Conservation (phyloP, 1,284 basidiomycete species). For the Singerocomus rubriflavus region DNA sequence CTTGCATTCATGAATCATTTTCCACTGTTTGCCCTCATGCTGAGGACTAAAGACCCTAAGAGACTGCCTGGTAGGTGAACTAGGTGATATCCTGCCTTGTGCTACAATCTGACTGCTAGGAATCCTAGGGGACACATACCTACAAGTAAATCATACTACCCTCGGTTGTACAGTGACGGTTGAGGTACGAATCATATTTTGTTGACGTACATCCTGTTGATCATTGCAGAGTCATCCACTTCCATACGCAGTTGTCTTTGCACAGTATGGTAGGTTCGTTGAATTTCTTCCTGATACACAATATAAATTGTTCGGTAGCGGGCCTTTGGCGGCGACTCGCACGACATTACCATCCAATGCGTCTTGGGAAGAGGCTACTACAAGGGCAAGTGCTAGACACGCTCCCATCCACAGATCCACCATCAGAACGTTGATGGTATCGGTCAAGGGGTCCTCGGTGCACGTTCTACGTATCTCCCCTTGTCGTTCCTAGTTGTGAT, state of each 20-base stretch:
- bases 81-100: neutral
- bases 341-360: slow-evolving; percentile 32
- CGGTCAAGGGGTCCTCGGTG: slow-evolving; percentile 14
- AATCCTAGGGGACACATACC: slow-evolving; percentile 34
- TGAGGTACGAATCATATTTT: slow-evolving; percentile 16
- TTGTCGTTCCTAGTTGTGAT: slow-evolving; percentile 16
- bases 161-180: slow-evolving; percentile 20
- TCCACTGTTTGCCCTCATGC: slow-evolving; percentile 84
- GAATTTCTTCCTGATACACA: neutral
- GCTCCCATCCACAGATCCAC: slow-evolving; percentile 23
- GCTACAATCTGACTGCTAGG: neutral
- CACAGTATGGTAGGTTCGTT: slow-evolving; percentile 36
- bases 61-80: slow-evolving; percentile 68
- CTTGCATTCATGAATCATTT: slow-evolving; percentile 86
- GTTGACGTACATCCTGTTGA: slow-evolving; percentile 4
- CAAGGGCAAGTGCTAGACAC: slow-evolving; percentile 28
- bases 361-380: slow-evolving; percentile 29
- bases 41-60: slow-evolving; percentile 83
- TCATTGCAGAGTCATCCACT: slow-evolving; percentile 37
- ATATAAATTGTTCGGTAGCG: slow-evolving; percentile 14
- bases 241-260: slow-evolving; percentile 35
- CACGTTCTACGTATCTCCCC: slow-evolving; percentile 30
- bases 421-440: slow-evolving; percentile 6
- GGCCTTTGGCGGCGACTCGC: slow-evolving; percentile 33
- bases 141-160: slow-evolving; percentile 21